These are phyloP conservation scores for Diaporthe citri DNA, from an alignment of 2,329 filamentous ascomycete genomes.

Conservation along the genomic window DNA sequence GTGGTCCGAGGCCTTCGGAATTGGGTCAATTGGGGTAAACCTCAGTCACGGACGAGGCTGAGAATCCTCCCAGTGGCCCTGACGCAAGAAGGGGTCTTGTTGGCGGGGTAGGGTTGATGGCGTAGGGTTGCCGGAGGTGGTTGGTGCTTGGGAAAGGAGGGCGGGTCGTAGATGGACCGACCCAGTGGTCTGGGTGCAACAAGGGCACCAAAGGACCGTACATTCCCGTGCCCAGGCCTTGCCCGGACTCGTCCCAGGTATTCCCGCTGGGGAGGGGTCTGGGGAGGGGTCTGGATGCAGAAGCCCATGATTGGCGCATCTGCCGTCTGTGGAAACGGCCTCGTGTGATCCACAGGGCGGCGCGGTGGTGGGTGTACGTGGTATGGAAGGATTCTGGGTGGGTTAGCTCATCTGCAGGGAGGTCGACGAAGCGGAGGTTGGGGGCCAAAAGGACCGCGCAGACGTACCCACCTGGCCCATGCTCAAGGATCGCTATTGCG, in stretches of 20 bases:
- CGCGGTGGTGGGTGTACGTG: neutral
- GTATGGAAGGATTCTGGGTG: constrained; percentile 17
- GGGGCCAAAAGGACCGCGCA: constrained; percentile 33
- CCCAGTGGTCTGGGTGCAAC: constrained; percentile 1
- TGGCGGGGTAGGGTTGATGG: neutral
- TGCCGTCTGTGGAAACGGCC: neutral
- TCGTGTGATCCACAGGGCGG: constrained; percentile 23
- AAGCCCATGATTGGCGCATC: neutral
- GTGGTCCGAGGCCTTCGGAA: constrained; percentile 19
- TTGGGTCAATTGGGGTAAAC: constrained; percentile 6
- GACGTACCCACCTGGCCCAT: constrained; percentile 25
- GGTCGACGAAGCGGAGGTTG: constrained; percentile 1
- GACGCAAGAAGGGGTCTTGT: neutral
- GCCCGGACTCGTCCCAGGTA: neutral
- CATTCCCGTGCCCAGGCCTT: constrained; percentile 20
- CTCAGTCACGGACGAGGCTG: constrained; percentile 21
- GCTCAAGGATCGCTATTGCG: constrained; percentile 11
- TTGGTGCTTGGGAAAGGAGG: neutral
- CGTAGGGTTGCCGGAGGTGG: neutral
- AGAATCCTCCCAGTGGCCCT: neutral
- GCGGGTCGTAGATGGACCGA: constrained; percentile 10
- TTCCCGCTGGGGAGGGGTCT: constrained; percentile 14
- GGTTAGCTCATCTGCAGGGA: constrained; percentile 15
- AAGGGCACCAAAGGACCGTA: constrained; percentile 23
- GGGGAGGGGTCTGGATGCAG: constrained; percentile 31